These are phyloP conservation scores for Macrolepiota albuminosa DNA, from an alignment of 768 basidiomycete genomes.

Conservation along the genomic window DNA sequence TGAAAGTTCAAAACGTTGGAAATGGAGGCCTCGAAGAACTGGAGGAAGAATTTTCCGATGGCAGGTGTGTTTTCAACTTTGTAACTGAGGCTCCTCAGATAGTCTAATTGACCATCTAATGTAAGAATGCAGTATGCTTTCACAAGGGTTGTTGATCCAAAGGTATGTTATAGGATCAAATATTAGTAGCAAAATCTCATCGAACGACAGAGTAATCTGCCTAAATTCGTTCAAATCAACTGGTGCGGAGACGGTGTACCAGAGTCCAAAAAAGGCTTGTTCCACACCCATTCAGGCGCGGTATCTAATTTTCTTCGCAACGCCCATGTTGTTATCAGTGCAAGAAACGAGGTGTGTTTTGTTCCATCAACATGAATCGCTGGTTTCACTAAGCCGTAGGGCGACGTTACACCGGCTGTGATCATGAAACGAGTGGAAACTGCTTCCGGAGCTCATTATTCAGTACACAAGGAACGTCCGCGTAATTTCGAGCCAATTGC, in stretches of 20 bases:
- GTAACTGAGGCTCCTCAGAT: constrained; percentile 4
- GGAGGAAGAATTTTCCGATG: constrained; percentile 93
- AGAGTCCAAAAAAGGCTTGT: constrained; percentile 85
- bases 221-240: constrained; percentile 93
- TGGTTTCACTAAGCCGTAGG: constrained; percentile 23
- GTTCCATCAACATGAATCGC: background rate
- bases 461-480: constrained; percentile 71
- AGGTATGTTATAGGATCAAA: constrained; percentile 43
- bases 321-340: constrained; percentile 81
- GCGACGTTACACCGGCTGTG: constrained; percentile 71
- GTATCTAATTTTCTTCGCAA: constrained; percentile 80
- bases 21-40: constrained; percentile 85
- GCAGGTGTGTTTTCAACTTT: constrained; percentile 49
- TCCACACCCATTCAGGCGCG: constrained; percentile 80
- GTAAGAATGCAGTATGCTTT: constrained; percentile 92
- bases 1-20: constrained; percentile 86
- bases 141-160: constrained; percentile 77
- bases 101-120: constrained; percentile 8
- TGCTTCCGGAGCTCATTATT: constrained; percentile 89
- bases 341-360: constrained; percentile 72
- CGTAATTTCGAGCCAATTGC: constrained; percentile 76
- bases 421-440: constrained; percentile 88
- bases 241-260: constrained; percentile 99
- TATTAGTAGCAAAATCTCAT: background rate
- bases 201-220: constrained; percentile 59